Percentiles rank a stretch among this genome's conserved stretches.
phyloP scores from a whole-genome alignment of 129 eudicot genomes.

The Deinandra increscens region DNA sequence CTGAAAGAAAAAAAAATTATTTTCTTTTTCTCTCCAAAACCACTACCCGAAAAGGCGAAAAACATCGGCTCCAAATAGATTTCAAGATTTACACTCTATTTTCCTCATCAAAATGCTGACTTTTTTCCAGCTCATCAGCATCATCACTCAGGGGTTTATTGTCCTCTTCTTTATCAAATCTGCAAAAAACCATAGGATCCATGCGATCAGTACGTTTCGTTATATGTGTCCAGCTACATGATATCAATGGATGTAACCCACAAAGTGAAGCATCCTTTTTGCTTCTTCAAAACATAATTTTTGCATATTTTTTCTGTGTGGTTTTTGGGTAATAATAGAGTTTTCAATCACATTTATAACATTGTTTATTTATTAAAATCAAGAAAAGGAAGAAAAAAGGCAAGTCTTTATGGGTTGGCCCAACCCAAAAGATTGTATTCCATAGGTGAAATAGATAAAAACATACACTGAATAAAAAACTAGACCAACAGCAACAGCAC shows the following conservation, averaged over 20 bases:
- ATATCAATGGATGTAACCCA: too few relatives aligned
- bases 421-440: neutral
- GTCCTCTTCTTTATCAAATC: constrained; percentile 49
- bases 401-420: neutral
- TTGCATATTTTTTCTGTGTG: too few relatives aligned
- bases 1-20: too few relatives aligned
- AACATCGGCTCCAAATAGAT: too few relatives aligned
- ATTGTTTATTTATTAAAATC: too few relatives aligned
- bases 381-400: neutral
- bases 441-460: neutral
- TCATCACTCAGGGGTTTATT: constrained; percentile 33
- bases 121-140: constrained; percentile 39
- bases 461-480: constrained; percentile 76
- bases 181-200: constrained; percentile 25
- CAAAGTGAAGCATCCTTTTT: too few relatives aligned
- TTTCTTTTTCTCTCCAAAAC: too few relatives aligned
- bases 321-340: too few relatives aligned
- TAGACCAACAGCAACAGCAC: constrained; percentile 67
- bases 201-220: neutral
- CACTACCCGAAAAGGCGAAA: too few relatives aligned
- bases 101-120: constrained; percentile 51
- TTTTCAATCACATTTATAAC: neutral
- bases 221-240: too few relatives aligned
- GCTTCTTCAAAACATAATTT: too few relatives aligned
- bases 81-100: constrained; percentile 20